Base-by-base conservation (phyloP, 331 rosid genomes). In the Phaseolus coccineus region DNA sequence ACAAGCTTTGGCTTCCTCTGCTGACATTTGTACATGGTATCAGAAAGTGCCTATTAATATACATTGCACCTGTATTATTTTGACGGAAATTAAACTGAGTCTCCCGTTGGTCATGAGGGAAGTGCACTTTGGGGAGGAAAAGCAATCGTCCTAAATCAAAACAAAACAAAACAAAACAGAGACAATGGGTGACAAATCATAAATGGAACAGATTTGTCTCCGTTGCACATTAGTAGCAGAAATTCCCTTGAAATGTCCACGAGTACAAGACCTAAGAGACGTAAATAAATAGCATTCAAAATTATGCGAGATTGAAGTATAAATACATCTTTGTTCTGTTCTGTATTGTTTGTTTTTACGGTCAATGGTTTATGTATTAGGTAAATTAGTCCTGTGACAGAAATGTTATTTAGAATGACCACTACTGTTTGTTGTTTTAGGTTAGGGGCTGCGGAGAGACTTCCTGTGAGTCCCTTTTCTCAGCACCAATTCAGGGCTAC, bases 371-470 rank as follows among this genome's bases (percentile, higher is more conserved):
- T 31, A 42, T 59, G 31, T 74, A 16, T 46, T 70, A 44, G 76
- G 59, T 31, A 31, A 31, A 5, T 31, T 74, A 57, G 15, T 28
- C 70, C 19, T 44, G 48, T 78, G 48, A 24, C 53, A 47, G 56
- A 75, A 14, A 56, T 66, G 9, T 51, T 52, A 61, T 40, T 80
- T 39, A 80, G n/a, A 59, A 39, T 63, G 76, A 37, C 47, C 12
- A 70, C 61, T 61, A 28, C 30, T 24, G 53, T n/a, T 82, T 69
- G 42, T 78, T 85, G 63, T 57, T 62, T 16, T 81, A 92, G 98
- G 91, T 92, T 48, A 92, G 88, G 88, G 97, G 97, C 57, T 94
- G 97, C 84, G 98, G 97, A 82, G 97, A 91, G 91, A 92, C 89
- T 62, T 91, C 91, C 31, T 92, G 98, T 81, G 93, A 91, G 65